These are phyloP conservation scores for Trichophaea hybrida DNA, from an alignment of 2,329 filamentous ascomycete genomes.

Conservation along the genomic window DNA sequence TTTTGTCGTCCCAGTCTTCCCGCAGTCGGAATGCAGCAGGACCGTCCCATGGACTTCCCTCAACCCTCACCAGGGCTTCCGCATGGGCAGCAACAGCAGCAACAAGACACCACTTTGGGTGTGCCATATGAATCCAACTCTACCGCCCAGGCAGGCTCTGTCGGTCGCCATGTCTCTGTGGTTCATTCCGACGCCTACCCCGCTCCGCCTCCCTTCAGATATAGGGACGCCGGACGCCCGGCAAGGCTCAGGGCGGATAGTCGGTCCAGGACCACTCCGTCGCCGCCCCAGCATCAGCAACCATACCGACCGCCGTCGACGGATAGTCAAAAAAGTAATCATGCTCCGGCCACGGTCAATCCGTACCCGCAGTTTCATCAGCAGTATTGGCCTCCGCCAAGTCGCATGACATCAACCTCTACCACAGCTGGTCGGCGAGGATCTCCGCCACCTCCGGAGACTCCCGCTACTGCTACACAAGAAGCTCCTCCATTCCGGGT, in stretches of 20 bases:
- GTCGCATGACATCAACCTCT: constrained; percentile 80
- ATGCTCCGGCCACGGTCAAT: constrained; percentile 14
- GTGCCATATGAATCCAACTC: constrained; percentile 7
- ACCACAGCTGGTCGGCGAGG: constrained; percentile 85
- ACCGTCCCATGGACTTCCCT: constrained; percentile 17
- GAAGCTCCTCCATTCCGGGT: constrained; percentile 11
- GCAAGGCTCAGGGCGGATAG: constrained; percentile 16
- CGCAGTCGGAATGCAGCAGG: constrained; percentile 19
- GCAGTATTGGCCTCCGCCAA: constrained; percentile 50
- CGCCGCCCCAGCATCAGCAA: constrained; percentile 24
- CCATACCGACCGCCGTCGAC: constrained; percentile 26
- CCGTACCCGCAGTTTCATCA: constrained; percentile 42
- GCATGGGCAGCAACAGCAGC: constrained; percentile 13
- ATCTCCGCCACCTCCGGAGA: constrained; percentile 89
- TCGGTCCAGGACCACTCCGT: constrained; percentile 14
- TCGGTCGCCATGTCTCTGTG: constrained; percentile 21
- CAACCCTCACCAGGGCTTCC: constrained; percentile 1
- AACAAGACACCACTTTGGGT: constrained; percentile 8
- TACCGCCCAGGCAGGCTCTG: background rate
- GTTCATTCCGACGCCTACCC: constrained; percentile 21
- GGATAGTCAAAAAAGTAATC: constrained; percentile 16
- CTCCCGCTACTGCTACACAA: constrained; percentile 44
- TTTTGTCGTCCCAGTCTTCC: constrained; percentile 23
- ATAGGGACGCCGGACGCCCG: constrained; percentile 21
- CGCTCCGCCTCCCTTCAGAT: constrained; percentile 24